Conservation (phyloP, 495 filamentous ascomycete species). For the Aspergillus heteromorphus region DNA sequence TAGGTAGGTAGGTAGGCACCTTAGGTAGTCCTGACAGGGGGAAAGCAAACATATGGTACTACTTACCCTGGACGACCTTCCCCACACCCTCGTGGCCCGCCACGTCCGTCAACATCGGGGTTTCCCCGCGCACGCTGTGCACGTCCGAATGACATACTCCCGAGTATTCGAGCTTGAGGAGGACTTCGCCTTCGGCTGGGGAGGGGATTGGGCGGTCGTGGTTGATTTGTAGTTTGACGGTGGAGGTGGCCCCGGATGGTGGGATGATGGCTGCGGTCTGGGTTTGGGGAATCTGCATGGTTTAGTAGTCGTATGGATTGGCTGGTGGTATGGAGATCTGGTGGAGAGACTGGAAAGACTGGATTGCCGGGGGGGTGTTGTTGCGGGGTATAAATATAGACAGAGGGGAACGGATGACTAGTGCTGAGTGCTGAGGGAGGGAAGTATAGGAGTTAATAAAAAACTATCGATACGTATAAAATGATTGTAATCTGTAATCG, state of each 20-base stretch:
- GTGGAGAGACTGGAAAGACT: background rate
- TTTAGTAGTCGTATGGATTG: no score
- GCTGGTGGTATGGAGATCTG: no score
- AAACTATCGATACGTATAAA: background rate
- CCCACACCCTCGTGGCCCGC: slow-evolving; percentile 43
- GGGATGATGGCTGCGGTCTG: slow-evolving; percentile 36
- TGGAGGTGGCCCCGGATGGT: slow-evolving; percentile 17
- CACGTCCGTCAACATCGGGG: slow-evolving; percentile 42
- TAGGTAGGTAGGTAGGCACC: no score
- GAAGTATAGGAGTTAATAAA: no score
- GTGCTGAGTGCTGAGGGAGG: background rate
- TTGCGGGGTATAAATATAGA: slow-evolving; percentile 1
- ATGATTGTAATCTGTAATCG: background rate
- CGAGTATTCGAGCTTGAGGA: slow-evolving; percentile 39
- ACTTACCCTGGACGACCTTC: slow-evolving; percentile 30
- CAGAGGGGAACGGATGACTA: background rate
- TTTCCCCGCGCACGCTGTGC: slow-evolving; percentile 40
- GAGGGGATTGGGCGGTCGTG: slow-evolving; percentile 27
- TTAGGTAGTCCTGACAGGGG: no score
- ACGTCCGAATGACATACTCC: slow-evolving; percentile 42
- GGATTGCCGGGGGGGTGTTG: background rate
- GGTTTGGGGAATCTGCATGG: slow-evolving; percentile 25
- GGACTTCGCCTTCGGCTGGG: slow-evolving; percentile 30
- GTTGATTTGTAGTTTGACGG: slow-evolving; percentile 25
- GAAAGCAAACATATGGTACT: no score